Conservation (phyloP, 371 early-diverging fungal species). For the Umbelopsis sp. region DNA sequence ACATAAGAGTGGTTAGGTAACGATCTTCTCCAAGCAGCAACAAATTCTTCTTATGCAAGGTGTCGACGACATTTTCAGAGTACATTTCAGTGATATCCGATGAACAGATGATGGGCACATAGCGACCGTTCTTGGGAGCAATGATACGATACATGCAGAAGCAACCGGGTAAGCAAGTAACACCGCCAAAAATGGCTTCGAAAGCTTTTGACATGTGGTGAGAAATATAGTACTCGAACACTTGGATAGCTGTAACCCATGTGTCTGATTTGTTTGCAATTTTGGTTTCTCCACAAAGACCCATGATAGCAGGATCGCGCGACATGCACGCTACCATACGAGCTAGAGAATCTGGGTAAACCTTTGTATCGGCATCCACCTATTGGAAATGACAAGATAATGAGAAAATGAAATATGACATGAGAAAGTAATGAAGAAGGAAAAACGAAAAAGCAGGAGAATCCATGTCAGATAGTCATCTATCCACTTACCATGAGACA, state of each 20-base stretch:
- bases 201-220: constrained; percentile 96
- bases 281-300: constrained; percentile 88
- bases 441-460: not conserved
- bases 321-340: constrained; percentile 82
- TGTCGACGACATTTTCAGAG: constrained; percentile 89
- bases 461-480: not conserved
- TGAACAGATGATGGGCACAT: constrained; percentile 79
- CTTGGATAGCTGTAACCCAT: constrained; percentile 95
- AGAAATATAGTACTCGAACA: constrained; percentile 97
- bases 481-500: constrained; percentile 81
- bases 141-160: constrained; percentile 97
- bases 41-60: constrained; percentile 95
- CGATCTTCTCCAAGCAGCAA: constrained; percentile 95
- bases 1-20: constrained; percentile 93
- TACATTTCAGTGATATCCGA: constrained; percentile 89
- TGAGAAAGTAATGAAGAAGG: not conserved
- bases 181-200: constrained; percentile 95
- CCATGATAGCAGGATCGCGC: constrained; percentile 78
- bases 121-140: constrained; percentile 67
- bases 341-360: constrained; percentile 79
- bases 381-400: constrained; percentile 12
- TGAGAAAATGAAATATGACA: too few species aligned
- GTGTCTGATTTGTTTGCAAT: constrained; percentile 83
- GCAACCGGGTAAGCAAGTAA: constrained; percentile 97
- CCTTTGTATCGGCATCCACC: constrained; percentile 96